These are phyloP conservation scores for Picea engelmannii DNA, from an alignment of 83 land plant genomes.

Conservation along the genomic window DNA sequence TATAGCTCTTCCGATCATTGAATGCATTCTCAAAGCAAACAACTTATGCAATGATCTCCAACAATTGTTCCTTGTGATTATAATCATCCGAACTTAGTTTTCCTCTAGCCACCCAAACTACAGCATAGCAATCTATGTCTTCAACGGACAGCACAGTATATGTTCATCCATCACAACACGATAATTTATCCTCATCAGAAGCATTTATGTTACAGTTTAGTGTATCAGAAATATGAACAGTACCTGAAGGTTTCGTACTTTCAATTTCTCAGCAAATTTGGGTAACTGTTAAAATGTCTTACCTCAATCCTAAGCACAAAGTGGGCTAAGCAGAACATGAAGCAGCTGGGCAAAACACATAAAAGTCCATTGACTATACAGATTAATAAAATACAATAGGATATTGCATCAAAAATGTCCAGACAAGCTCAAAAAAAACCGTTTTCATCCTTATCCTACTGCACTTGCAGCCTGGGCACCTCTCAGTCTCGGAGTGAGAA, in stretches of 20 bases:
- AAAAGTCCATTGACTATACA: not conserved
- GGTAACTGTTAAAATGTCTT: not conserved
- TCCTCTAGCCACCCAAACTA: not conserved
- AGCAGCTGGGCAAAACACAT: not conserved
- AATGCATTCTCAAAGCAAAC: slow-evolving; percentile 1
- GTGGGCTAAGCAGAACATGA: not conserved
- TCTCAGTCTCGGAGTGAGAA: not conserved
- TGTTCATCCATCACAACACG: not conserved
- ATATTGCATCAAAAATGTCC: slow-evolving; percentile 1
- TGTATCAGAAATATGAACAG: not conserved
- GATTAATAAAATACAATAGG: not conserved
- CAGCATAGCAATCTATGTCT: not conserved
- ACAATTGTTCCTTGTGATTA: not conserved
- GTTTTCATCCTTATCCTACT: not conserved
- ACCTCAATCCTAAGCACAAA: too few relatives aligned
- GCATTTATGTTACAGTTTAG: not conserved
- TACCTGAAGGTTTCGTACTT: not conserved
- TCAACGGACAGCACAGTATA: too few relatives aligned
- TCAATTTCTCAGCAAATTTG: not conserved
- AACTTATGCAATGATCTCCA: not conserved
- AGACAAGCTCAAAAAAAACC: not conserved
- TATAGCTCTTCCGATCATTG: not conserved
- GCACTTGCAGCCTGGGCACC: not conserved
- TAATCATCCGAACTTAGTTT: not conserved
- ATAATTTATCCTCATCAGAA: not conserved